Base-by-base conservation (phyloP, 441 rosid genomes). In the Hura crepitans region DNA sequence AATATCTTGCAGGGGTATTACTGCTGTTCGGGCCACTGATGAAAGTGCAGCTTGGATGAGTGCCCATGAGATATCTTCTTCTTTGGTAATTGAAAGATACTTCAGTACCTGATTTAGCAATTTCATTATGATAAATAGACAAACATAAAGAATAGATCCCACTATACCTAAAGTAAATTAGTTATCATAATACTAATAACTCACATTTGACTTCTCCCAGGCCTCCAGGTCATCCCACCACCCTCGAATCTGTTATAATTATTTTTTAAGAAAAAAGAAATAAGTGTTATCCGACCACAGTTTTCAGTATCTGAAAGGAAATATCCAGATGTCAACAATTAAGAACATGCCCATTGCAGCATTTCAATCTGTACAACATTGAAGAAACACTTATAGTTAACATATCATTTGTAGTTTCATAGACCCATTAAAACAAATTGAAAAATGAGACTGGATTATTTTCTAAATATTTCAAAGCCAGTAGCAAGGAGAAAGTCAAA, bases 1-100 rank as follows among this genome's bases (percentile, higher is more conserved):
- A 79, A 94, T 77, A 77, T 94, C 99, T 83, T 92, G 99, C 94
- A 92, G 78, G 14, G 97, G 93, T 78, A 94, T 80, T 66, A 94
- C 76, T 69, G 96, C 77, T 56, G 97, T 92, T 78, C 75, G 83
- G 68, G 99, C 94, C n/a, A 87, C 81, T 20, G 99, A 91, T 62
- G 97, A 84, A 55, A 87, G 65, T 4, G 83, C 89, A 72, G 85
- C 87, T 80, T 72, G 83, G 71, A 94, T 85, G 58, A 92, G 50
- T 70, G 83, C 77, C 97, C 96, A 94, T 49, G 92, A 70, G 18
- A 90, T 83, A 33, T 85, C 82, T 27, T 80, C 81, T 18, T 84
- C 85, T 70, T 81, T 88, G 33, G 75, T 64, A 74, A 89, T 77
- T 12, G 86, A 81, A 70, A 92, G 87, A 75, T 92, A 92, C 65